phyloP scores from a whole-genome alignment of 768 basidiomycete genomes.

The Leccinum variicolor region DNA sequence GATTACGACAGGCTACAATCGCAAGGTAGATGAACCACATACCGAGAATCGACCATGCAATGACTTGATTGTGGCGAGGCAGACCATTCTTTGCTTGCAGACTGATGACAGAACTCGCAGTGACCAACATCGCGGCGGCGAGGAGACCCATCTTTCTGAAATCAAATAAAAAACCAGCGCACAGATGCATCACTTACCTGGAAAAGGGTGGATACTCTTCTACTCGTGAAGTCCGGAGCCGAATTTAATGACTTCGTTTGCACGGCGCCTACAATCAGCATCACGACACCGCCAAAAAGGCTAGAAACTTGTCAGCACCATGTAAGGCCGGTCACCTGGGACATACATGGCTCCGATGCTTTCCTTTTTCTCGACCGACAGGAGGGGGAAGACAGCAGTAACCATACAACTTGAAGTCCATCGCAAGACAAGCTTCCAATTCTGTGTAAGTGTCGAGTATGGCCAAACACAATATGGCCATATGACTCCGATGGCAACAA shows the following conservation, averaged over 20 bases:
- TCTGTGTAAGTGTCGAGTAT: constrained; percentile 22
- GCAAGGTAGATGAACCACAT: constrained; percentile 16
- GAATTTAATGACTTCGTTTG: constrained; percentile 10
- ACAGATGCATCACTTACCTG: constrained; percentile 19
- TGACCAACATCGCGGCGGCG: constrained; percentile 46
- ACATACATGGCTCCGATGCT: constrained; percentile 57
- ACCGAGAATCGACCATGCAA: constrained; percentile 69
- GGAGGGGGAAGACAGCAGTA: constrained; percentile 66
- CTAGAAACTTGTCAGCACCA: constrained; percentile 29
- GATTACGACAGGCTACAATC: background rate
- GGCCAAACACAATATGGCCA: constrained; percentile 67
- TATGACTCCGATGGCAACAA: constrained; percentile 51
- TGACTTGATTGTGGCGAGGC: constrained; percentile 53
- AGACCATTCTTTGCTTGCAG: constrained; percentile 67
- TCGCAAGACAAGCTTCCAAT: constrained; percentile 25
- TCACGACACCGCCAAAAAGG: constrained; percentile 44
- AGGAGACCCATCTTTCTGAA: constrained; percentile 43
- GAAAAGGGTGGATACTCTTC: constrained; percentile 8
- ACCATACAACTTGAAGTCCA: constrained; percentile 53
- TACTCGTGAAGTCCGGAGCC: background rate
- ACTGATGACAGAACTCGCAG: constrained; percentile 52
- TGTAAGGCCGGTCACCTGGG: background rate
- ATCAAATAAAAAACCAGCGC: background rate
- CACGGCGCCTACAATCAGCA: constrained; percentile 37
- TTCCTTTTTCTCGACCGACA: constrained; percentile 72